A percentile compares a stretch with the other conserved stretches of the same genome.
Evolutionary conservation across 352 stramenopile genomes (phyloP).

Genomic region (Phytophthora pistaciae): DNA sequence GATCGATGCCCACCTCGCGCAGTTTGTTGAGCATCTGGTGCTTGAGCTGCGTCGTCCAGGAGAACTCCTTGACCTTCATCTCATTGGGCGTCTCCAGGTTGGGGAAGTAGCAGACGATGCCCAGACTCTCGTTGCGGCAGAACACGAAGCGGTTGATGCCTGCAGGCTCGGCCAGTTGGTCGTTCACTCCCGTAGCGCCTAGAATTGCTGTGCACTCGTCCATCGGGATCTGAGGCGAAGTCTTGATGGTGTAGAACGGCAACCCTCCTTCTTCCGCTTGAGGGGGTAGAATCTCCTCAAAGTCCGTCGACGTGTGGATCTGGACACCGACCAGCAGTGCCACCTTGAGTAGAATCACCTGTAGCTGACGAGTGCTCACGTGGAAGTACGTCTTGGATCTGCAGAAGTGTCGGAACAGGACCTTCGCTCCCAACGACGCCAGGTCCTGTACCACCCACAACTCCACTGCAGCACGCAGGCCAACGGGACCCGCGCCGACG

Average conservation of each 20-base stretch:
- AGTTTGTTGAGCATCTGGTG: constrained; percentile 76
- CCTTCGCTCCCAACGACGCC: constrained; percentile 72
- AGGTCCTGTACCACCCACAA: constrained; percentile 82
- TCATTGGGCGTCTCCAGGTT: constrained; percentile 71
- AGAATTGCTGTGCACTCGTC: constrained; percentile 69
- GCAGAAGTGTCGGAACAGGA: constrained; percentile 78
- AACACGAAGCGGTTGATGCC: constrained; percentile 81
- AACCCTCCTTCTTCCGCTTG: constrained; percentile 37
- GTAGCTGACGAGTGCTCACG: constrained; percentile 79
- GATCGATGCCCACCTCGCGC: constrained; percentile 59
- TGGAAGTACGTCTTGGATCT: constrained; percentile 81
- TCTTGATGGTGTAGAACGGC: constrained; percentile 67
- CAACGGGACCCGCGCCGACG: constrained; percentile 74
- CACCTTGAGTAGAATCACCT: constrained; percentile 85
- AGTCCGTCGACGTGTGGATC: constrained; percentile 58
- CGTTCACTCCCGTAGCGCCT: constrained; percentile 63
- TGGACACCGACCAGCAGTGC: constrained; percentile 70
- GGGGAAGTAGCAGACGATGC: constrained; percentile 81
- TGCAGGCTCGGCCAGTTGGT: constrained; percentile 56
- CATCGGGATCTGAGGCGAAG: constrained; percentile 71
- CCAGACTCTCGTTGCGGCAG: constrained; percentile 76
- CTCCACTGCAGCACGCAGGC: constrained; percentile 74
- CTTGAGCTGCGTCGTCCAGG: constrained; percentile 82
- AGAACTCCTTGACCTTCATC: constrained; percentile 74
- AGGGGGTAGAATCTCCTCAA: constrained; percentile 50